A percentile compares a stretch with the other conserved stretches of the same genome.
Evolutionary conservation across 306 rosid species (phyloP).

Genomic region (Fagus crenata): DNA sequence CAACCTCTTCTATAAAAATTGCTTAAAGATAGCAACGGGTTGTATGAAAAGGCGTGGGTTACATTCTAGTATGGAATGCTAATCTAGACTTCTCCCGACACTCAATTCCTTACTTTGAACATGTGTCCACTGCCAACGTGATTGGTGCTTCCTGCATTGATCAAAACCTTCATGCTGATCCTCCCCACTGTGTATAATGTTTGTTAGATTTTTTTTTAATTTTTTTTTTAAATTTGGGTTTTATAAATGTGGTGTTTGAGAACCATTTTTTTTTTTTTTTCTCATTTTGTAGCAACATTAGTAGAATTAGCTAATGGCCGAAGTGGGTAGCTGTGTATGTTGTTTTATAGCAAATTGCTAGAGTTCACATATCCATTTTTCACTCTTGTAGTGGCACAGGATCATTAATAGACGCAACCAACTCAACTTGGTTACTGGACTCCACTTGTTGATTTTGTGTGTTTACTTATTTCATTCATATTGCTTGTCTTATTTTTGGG

Average conservation of each 20-base stretch:
- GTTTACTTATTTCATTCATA: not conserved
- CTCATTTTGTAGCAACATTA: not conserved
- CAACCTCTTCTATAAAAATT: slow-evolving; percentile 77
- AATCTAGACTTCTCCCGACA: slow-evolving; percentile 82
- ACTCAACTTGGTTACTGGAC: not conserved
- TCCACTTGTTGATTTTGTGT: not conserved
- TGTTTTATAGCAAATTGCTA: not conserved
- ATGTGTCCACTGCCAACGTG: too few species aligned
- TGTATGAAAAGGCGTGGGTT: slow-evolving; percentile 87
- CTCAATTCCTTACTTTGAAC: too few species aligned
- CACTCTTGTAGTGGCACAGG: not conserved
- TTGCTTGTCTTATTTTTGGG: too few species aligned
- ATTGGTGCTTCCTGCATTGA: slow-evolving; percentile 47
- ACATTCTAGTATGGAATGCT: slow-evolving; percentile 82
- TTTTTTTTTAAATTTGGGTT: not conserved
- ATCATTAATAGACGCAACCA: not conserved
- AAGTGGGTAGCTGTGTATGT: too few species aligned
- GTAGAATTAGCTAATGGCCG: too few species aligned
- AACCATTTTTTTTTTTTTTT: not conserved
- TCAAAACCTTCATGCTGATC: slow-evolving; percentile 66
- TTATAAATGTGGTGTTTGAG: not conserved
- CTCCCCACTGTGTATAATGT: slow-evolving; percentile 26
- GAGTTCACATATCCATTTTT: not conserved
- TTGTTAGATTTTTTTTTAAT: not conserved
- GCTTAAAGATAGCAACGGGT: slow-evolving; percentile 42